These are phyloP conservation scores for Pseudevernia furfuracea DNA, from an alignment of 495 filamentous ascomycete genomes.

Conservation along the genomic window DNA sequence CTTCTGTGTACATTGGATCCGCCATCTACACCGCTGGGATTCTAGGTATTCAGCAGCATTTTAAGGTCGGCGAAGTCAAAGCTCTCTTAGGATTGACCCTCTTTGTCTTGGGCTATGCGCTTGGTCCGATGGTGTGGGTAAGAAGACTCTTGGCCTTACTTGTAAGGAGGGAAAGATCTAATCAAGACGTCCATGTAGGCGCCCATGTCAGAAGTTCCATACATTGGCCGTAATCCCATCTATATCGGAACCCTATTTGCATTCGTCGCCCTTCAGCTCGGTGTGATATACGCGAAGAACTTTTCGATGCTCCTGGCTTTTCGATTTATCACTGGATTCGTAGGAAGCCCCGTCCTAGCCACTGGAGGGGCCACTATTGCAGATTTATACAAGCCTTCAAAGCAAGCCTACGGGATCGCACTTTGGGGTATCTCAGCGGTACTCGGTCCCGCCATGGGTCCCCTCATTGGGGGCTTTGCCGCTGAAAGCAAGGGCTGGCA, in stretches of 20 bases:
- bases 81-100: conserved; percentile 33
- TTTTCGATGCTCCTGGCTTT: conserved; percentile 30
- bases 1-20: conserved; percentile 33
- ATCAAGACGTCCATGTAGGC: conserved; percentile 5
- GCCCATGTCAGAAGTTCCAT: conserved; percentile 28
- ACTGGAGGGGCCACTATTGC: conserved; percentile 33
- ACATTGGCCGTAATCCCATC: conserved; percentile 30
- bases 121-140: conserved; percentile 31
- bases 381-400: conserved; percentile 26
- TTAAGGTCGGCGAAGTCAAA: conserved; percentile 29
- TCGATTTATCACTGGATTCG: conserved; percentile 31
- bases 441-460: conserved; percentile 39
- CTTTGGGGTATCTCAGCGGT: conserved; percentile 33
- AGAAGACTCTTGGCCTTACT: neutral
- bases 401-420: conserved; percentile 23
- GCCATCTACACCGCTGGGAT: conserved; percentile 30
- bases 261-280: conserved; percentile 29
- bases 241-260: conserved; percentile 30
- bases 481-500: conserved; percentile 34
- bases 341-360: conserved; percentile 32
- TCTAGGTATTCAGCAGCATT: conserved; percentile 22
- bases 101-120: conserved; percentile 34
- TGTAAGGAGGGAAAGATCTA: neutral
- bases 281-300: conserved; percentile 28
- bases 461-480: conserved; percentile 38